These are phyloP conservation scores for Dryas alaskensis DNA, from an alignment of 306 rosid genomes.

Conservation along the genomic window DNA sequence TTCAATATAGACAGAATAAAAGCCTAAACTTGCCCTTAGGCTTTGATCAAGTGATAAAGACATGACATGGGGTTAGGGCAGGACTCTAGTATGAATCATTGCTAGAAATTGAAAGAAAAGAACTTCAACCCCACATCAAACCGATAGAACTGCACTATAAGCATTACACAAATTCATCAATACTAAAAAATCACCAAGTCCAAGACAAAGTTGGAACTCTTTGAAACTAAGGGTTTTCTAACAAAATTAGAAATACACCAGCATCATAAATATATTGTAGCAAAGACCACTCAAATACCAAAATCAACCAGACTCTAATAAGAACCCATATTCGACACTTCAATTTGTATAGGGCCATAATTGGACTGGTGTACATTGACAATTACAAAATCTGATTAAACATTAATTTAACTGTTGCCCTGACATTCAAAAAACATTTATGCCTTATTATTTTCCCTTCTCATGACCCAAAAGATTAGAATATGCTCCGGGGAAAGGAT, in stretches of 20 bases:
- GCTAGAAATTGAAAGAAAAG: neutral
- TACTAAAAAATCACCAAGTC: no score
- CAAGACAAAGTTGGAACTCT: neutral
- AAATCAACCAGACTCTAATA: neutral
- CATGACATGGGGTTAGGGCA: neutral
- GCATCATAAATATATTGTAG: neutral
- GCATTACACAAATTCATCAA: no score
- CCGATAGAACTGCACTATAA: neutral
- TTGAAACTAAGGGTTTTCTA: neutral
- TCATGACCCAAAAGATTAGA: neutral
- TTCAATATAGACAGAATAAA: no score
- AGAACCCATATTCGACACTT: neutral
- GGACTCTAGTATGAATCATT: neutral
- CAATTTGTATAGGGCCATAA: neutral
- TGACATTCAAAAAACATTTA: neutral
- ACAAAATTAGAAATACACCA: neutral
- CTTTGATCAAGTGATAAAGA: neutral
- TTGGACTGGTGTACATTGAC: neutral
- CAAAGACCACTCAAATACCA: neutral
- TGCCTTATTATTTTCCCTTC: neutral
- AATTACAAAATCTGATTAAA: neutral
- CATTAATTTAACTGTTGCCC: neutral
- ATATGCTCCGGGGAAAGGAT: no score
- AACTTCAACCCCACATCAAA: neutral
- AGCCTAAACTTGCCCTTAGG: neutral